These are phyloP conservation scores for Colletotrichum somersetense DNA, from an alignment of 2,329 filamentous ascomycete species.

Conservation along the genomic window DNA sequence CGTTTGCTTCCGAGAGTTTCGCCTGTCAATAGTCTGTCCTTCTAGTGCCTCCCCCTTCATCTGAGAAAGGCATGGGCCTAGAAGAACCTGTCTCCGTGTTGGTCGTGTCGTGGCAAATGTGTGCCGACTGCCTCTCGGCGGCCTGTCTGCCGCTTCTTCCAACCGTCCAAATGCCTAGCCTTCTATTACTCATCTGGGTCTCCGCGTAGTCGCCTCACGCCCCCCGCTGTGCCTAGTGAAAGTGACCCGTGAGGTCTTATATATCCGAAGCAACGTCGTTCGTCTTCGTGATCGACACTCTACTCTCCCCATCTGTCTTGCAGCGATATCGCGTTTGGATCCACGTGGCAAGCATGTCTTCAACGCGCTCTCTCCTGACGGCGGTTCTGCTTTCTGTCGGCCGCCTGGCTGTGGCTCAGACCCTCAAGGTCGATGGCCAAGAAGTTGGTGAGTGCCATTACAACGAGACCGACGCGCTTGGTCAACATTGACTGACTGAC, in stretches of 20 bases:
- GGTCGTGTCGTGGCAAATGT: constrained; percentile 10
- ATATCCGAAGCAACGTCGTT: constrained; percentile 32
- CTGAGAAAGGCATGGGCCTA: constrained; percentile 16
- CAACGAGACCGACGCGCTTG: not conserved
- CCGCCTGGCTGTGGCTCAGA: constrained; percentile 44
- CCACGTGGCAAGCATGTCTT: constrained; percentile 38
- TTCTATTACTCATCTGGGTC: constrained; percentile 34
- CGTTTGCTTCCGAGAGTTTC: constrained; percentile 14
- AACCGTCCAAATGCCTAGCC: constrained; percentile 7
- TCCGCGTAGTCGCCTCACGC: constrained; percentile 20
- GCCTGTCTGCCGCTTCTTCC: not conserved
- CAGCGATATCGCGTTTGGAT: constrained; percentile 23
- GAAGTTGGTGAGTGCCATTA: constrained; percentile 44
- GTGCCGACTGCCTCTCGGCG: constrained; percentile 17
- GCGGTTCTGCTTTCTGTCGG: constrained; percentile 36
- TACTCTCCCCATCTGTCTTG: constrained; percentile 16
- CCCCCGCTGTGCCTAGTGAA: not conserved
- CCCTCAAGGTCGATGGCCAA: constrained; percentile 45
- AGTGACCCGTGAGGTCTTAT: constrained; percentile 18
- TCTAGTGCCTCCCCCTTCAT: constrained; percentile 6
- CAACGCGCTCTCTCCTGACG: constrained; percentile 32
- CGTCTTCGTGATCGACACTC: constrained; percentile 6
- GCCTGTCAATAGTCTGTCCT: constrained; percentile 19
- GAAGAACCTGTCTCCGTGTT: constrained; percentile 26
- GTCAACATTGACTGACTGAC: not conserved